phyloP scores from a whole-genome alignment of 2,329 filamentous ascomycete genomes.

The Drechslerella dactyloides region DNA sequence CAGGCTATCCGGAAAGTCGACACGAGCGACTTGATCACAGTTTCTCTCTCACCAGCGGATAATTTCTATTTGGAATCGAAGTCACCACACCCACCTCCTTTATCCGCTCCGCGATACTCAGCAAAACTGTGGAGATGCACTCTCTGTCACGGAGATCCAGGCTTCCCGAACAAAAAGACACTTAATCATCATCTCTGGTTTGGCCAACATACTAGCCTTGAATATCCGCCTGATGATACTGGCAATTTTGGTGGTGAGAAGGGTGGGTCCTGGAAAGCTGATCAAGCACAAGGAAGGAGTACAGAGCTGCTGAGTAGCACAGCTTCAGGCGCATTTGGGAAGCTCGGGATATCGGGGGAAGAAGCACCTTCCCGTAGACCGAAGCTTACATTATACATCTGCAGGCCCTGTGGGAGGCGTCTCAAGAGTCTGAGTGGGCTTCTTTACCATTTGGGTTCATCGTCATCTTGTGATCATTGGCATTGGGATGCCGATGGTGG shows the following conservation, averaged over 20 bases:
- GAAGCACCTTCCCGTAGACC: too few species aligned
- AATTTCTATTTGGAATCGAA: neutral
- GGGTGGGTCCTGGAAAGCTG: too few species aligned
- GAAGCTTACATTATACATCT: neutral
- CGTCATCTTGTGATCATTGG: neutral
- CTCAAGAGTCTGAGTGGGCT: conserved; percentile 1
- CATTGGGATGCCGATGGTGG: neutral
- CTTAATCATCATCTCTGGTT: too few species aligned
- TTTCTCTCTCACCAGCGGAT: neutral
- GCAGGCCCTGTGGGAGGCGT: conserved; percentile 6
- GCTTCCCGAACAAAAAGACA: too few species aligned
- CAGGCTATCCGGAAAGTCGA: neutral
- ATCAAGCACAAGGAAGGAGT: too few species aligned
- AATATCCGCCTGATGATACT: too few species aligned
- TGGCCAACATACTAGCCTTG: too few species aligned
- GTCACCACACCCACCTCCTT: neutral
- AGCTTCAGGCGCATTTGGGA: too few species aligned
- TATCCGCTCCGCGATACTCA: neutral
- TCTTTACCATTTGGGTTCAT: neutral
- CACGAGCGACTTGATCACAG: conserved; percentile 1
- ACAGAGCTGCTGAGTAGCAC: too few species aligned
- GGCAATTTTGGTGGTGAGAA: too few species aligned
- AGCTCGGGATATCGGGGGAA: too few species aligned
- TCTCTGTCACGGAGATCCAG: too few species aligned
- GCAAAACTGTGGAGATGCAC: neutral